Evolutionary conservation across 1,284 basidiomycete genomes (phyloP), one percentile per base, ranked within the genome.

Genomic region (Tilletia walkeri): DNA sequence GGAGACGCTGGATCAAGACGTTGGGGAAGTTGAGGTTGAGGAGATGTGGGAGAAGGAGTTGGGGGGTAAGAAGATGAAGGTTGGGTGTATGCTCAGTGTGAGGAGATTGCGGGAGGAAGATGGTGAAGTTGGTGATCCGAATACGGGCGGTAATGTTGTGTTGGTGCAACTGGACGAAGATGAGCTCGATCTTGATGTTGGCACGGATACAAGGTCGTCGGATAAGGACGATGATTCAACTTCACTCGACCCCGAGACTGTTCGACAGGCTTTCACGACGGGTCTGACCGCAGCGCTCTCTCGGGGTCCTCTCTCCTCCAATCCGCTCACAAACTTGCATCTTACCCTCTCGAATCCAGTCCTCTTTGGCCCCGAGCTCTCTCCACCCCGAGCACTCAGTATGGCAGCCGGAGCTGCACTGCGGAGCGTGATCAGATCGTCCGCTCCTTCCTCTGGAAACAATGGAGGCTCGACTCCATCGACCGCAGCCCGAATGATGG

Each of bases 1-100:
- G 36, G 92, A 94, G 84, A 88, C 89, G 30, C 84, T 90, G 38
- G 87, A 87, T 24, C 76, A 85, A 3, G 82, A 48, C 24, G 54
- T 47, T 38, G 70, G 72, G 2, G 53, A 16, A 47, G 47, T 73
- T n/a, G 47, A 67, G 45, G 68, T 67, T 14, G 68, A 73, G 4
- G 79, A 77, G 53, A 67, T 73, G 12, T 69, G 81, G 41, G 80
- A 80, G 54, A 73, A 76, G 53, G 80, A 82, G 20, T 63, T 81
- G 65, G 73, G 72, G 18, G 81, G 80, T 1, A 77, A 77, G 70
- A 72, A 70, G 68, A 70, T 78, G 48, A 77, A 79, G 54, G 72
- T 75, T 9, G 78, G 76, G 0, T 69, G 74, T 10, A 69, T 36
- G 39, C 53, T 80, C 16, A 45, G 36, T n/a, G 75, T 80, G 5